Percentiles rank a stretch among this genome's conserved stretches.
These are phyloP conservation scores for Astrothelium macrocarpum DNA, from an alignment of 495 filamentous ascomycete species.

Conservation along the genomic window DNA sequence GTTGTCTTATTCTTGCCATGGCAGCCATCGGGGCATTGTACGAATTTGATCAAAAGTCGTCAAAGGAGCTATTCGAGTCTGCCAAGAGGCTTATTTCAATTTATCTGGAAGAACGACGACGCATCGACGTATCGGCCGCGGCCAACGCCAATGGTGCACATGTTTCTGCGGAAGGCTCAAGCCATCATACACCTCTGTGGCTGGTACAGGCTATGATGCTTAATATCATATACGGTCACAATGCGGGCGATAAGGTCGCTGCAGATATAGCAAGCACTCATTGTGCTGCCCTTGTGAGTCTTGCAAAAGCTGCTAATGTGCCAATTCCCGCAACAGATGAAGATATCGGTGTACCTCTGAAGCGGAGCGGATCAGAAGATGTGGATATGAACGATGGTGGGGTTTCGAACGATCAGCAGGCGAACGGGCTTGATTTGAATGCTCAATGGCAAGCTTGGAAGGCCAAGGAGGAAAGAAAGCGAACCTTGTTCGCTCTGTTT, in stretches of 20 bases:
- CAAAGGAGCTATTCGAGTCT: constrained; percentile 81
- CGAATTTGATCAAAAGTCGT: constrained; percentile 68
- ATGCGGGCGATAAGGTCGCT: constrained; percentile 82
- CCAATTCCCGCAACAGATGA: constrained; percentile 38
- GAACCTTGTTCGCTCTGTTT: constrained; percentile 88
- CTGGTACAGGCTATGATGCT: constrained; percentile 97
- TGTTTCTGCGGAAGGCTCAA: constrained; percentile 49
- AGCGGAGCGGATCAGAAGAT: constrained; percentile 6
- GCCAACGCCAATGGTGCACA: constrained; percentile 49
- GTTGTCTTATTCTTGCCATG: constrained; percentile 89
- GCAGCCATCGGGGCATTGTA: constrained; percentile 94
- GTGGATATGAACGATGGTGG: constrained; percentile 30
- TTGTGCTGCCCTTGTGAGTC: constrained; percentile 79
- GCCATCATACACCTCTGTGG: constrained; percentile 84
- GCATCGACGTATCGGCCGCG: constrained; percentile 76
- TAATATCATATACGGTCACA: constrained; percentile 92
- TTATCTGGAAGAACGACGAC: constrained; percentile 86
- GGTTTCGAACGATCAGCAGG: constrained; percentile 29
- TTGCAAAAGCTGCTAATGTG: constrained; percentile 79
- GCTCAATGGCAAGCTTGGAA: constrained; percentile 88
- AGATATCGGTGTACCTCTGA: not conserved
- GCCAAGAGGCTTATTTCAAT: constrained; percentile 92
- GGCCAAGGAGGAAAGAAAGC: constrained; percentile 78
- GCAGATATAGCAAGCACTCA: constrained; percentile 89
- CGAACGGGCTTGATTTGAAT: constrained; percentile 47